These are phyloP conservation scores for Russula olivacea DNA, from an alignment of 768 basidiomycete genomes.

Conservation along the genomic window DNA sequence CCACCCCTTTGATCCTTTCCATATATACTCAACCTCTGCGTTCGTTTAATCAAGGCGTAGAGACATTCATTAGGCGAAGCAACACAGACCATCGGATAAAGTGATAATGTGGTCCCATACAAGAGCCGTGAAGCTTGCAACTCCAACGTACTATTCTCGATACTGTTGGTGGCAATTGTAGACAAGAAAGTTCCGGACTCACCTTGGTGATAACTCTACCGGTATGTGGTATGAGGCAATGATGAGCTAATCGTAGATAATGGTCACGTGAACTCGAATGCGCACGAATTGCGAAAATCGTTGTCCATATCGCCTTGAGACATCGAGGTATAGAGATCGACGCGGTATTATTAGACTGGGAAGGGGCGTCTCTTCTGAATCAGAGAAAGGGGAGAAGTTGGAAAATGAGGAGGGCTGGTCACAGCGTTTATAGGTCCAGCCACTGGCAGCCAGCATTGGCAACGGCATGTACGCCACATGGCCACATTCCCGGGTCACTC, in stretches of 20 bases:
- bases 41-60: neutral
- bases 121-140: slow-evolving; percentile 46
- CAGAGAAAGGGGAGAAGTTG: neutral
- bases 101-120: slow-evolving; percentile 55
- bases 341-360: neutral
- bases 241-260: no score
- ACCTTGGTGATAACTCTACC: no score
- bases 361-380: neutral
- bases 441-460: no score
- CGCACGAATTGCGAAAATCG: slow-evolving; percentile 9
- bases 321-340: neutral
- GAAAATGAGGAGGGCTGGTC: neutral
- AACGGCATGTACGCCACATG: no score
- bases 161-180: neutral
- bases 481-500: no score
- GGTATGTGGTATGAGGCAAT: no score
- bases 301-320: neutral
- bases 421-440: neutral
- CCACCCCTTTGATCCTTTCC: slow-evolving; percentile 44
- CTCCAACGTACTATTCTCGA: slow-evolving; percentile 41
- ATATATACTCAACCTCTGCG: slow-evolving; percentile 44
- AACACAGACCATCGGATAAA: slow-evolving; percentile 40
- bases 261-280: no score
- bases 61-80: neutral
- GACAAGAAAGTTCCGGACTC: neutral